These are phyloP conservation scores for Neocallimastix lanati DNA, from an alignment of 192 early-diverging fungal genomes.

Conservation along the genomic window DNA sequence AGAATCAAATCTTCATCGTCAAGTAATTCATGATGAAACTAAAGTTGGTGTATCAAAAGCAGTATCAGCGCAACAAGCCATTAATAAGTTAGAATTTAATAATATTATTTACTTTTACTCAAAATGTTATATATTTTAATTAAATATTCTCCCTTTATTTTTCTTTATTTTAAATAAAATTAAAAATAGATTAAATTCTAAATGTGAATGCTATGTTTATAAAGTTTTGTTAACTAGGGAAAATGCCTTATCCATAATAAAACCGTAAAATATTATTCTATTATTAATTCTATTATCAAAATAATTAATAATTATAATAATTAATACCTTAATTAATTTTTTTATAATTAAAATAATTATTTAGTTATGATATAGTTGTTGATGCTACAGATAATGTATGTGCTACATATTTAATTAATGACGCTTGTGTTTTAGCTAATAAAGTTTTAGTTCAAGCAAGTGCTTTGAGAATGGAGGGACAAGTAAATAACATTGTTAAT, in stretches of 20 bases:
- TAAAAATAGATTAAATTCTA: constrained; percentile 38
- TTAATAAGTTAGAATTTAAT: constrained; percentile 6
- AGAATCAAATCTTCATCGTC: constrained; percentile 79
- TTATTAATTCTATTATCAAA: neutral
- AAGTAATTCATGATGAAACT: constrained; percentile 75
- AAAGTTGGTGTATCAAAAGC: constrained; percentile 52
- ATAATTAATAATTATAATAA: neutral
- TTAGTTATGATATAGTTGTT: constrained; percentile 63
- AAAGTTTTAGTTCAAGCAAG: constrained; percentile 79
- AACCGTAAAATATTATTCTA: constrained; percentile 6
- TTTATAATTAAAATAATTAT: neutral
- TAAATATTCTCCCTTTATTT: neutral
- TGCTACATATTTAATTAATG: constrained; percentile 86
- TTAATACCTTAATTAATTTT: neutral
- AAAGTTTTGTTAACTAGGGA: constrained; percentile 55
- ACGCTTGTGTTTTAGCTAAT: constrained; percentile 64
- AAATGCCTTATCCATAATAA: constrained; percentile 59
- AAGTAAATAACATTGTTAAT: no score
- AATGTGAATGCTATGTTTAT: constrained; percentile 40
- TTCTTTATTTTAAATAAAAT: constrained; percentile 1
- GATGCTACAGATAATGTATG: constrained; percentile 91
- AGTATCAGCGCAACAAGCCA: constrained; percentile 43
- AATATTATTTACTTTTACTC: constrained; percentile 8
- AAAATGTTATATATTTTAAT: neutral
- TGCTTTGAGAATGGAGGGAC: constrained; percentile 80